These are phyloP conservation scores for Lippia alba DNA, from an alignment of 305 asterid species.

Conservation along the genomic window DNA sequence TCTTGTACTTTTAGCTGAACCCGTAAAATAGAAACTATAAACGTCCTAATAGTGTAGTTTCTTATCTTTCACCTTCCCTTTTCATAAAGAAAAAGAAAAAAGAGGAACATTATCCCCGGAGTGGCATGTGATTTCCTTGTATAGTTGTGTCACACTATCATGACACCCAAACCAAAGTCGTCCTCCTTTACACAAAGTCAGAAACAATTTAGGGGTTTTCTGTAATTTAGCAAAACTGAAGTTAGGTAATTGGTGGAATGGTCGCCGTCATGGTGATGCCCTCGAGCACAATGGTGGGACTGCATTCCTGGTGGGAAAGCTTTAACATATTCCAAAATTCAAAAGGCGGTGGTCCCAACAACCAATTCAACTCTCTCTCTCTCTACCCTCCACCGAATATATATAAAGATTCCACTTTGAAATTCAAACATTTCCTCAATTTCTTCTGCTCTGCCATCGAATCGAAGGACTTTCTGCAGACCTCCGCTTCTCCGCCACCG, in stretches of 20 bases:
- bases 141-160: too few relatives aligned
- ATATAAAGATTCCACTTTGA: constrained; percentile 28
- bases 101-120: too few relatives aligned
- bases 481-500: neutral
- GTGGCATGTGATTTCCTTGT: too few relatives aligned
- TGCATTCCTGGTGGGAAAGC: constrained; percentile 38
- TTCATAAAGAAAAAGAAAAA: too few relatives aligned
- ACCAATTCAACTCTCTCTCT: neutral
- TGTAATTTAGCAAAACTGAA: too few relatives aligned
- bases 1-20: too few relatives aligned
- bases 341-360: constrained; percentile 12
- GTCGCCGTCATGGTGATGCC: neutral
- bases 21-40: too few relatives aligned
- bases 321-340: constrained; percentile 38
- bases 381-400: neutral
- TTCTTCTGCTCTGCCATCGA: neutral
- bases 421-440: constrained; percentile 27
- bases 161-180: too few relatives aligned
- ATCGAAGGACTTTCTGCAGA: constrained; percentile 1
- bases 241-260: neutral
- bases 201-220: neutral
- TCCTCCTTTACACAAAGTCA: neutral
- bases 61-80: too few relatives aligned
- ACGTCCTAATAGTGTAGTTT: too few relatives aligned
- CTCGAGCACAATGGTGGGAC: neutral